Base-by-base conservation (phyloP, 805 yeast genomes). In the Suhomyces tanzawaensis region DNA sequence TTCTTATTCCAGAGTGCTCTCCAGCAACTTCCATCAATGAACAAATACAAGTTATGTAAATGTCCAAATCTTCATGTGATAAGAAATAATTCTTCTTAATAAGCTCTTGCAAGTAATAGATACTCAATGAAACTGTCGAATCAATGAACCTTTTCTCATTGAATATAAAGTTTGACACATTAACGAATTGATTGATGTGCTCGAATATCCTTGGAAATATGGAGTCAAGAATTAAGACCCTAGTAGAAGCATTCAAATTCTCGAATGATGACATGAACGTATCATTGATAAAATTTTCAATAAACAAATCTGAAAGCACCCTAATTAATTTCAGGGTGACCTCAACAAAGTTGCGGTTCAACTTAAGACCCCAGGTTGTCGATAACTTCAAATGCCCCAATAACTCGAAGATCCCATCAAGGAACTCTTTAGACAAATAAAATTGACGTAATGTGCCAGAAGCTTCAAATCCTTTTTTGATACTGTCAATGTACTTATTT, bases 391-490 rank as follows among this genome's bases (percentile, higher is more conserved):
- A 40, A 29, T 65, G 60, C 1, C 68, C 71, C 14, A 66, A 41
- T 7, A 66, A 44, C 36, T 67, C 73, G 42, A 65, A 62, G 1
- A 60, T 44, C 2, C 72, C 68, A 34, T 68, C 73, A 3, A 69
- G 40, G 60, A 69, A 69, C 9, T 53, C 63, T 32, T 52, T 58
- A 15, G 58, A 49, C 5, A 44, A 37, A 30, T 59, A 66, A 19
- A 58, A 54, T 3, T 33, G 32, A n/a, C 42, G 40, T 11, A 69
- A 47, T 1, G 55, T 42, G 4, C 42, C 44, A 4, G 49, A 39
- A 3, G 49, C 51, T 16, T 60, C 53, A 29, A 51, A 53, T 1
- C 72, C 72, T 9, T 46, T 25, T 32, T 54, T 51, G 8, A 69
- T 53, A 4, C 58, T 44, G 16, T 58, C 62, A 4, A 58, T 42